Evolutionary conservation across 345 rosid species (phyloP).

Genomic region (Eucalyptus cloeziana): DNA sequence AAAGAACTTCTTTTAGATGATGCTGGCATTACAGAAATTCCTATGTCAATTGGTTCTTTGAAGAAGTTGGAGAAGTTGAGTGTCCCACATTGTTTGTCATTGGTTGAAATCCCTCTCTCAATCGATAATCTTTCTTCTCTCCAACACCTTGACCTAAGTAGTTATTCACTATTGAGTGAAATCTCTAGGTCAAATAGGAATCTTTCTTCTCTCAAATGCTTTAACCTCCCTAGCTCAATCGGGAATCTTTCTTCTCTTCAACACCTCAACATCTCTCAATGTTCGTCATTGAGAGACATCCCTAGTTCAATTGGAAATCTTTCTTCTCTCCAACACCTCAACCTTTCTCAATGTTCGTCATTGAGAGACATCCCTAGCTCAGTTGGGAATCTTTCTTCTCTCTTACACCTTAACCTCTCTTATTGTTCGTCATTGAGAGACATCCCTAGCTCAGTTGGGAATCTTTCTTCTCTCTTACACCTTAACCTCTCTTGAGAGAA

Average conservation of each 20-base stretch:
- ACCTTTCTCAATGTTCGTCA: too few relatives aligned
- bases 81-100: background rate
- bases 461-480: too few relatives aligned
- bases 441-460: background rate
- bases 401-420: too few relatives aligned
- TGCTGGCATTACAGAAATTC: background rate
- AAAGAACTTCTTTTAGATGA: background rate
- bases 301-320: too few relatives aligned
- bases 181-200: too few relatives aligned
- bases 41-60: background rate
- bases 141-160: background rate
- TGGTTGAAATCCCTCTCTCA: background rate
- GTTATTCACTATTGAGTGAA: rapidly evolving
- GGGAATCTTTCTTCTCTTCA: too few relatives aligned
- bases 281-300: too few relatives aligned
- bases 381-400: too few relatives aligned
- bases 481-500: background rate
- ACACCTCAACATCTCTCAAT: too few relatives aligned
- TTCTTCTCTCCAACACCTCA: too few relatives aligned
- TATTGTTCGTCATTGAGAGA: background rate
- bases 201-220: background rate
- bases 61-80: rapidly evolving
- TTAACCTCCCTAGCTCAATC: too few relatives aligned
- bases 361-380: too few relatives aligned
- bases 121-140: background rate